phyloP scores from a whole-genome alignment of 495 filamentous ascomycete genomes.

The Lophium mytilinum region DNA sequence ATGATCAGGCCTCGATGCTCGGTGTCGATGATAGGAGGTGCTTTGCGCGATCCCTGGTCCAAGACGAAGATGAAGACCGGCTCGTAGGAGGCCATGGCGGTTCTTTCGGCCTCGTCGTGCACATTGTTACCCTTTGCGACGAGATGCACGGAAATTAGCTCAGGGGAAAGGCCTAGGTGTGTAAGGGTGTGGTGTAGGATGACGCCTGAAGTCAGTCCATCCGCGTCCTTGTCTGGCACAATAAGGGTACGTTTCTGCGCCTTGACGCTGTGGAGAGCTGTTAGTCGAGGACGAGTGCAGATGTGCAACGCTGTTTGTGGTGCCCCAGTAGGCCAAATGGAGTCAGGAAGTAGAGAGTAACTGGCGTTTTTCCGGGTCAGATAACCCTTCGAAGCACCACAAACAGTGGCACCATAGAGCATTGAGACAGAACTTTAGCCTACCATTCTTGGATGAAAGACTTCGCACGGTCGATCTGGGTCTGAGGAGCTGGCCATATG shows the following conservation, averaged over 20 bases:
- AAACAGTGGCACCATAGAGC: no score
- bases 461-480: conserved; percentile 41
- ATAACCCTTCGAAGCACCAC: no score
- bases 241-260: conserved; percentile 37
- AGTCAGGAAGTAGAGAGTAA: no score
- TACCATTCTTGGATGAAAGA: conserved; percentile 47
- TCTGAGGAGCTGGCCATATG: conserved; percentile 47
- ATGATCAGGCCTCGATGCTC: conserved; percentile 42
- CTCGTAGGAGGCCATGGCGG: conserved; percentile 37
- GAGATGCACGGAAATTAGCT: conserved; percentile 45
- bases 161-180: conserved; percentile 39
- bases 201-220: conserved; percentile 51
- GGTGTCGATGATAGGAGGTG: conserved; percentile 41
- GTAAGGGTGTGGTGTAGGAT: conserved; percentile 48
- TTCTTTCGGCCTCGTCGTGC: conserved; percentile 40
- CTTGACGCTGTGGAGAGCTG: conserved; percentile 14
- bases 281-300: background rate
- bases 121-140: conserved; percentile 45
- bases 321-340: no score
- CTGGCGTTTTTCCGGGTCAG: no score
- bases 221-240: conserved; percentile 55
- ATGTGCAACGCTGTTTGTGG: background rate
- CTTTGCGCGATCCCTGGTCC: conserved; percentile 48
- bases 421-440: conserved; percentile 8
- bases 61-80: conserved; percentile 50